phyloP scores from a whole-genome alignment of 2,329 filamentous ascomycete species.

The Dactylellina drechsleri region DNA sequence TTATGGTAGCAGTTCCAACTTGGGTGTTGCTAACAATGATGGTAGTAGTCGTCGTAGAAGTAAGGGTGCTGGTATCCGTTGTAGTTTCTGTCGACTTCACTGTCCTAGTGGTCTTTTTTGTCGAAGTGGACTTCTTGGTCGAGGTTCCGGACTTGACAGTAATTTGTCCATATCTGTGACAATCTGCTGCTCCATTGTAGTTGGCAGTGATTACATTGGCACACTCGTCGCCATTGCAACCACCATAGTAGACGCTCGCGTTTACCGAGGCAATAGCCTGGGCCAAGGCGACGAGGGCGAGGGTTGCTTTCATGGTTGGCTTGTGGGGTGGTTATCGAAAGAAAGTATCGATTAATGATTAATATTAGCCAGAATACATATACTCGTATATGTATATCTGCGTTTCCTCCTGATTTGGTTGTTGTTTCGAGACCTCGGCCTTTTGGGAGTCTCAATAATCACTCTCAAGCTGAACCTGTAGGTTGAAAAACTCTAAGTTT shows the following conservation, averaged over 20 bases:
- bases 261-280: conserved; percentile 30
- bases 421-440: conserved; percentile 25
- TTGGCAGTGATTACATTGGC: conserved; percentile 14
- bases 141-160: conserved; percentile 22
- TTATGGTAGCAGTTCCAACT: neutral
- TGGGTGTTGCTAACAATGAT: neutral
- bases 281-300: conserved; percentile 23
- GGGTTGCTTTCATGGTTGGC: conserved; percentile 33
- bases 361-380: conserved; percentile 36
- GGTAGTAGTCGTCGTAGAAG: neutral
- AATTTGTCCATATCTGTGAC: conserved; percentile 15
- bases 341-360: conserved; percentile 33
- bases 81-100: conserved; percentile 6
- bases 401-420: conserved; percentile 30
- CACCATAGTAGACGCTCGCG: conserved; percentile 4
- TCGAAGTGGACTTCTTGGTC: conserved; percentile 17
- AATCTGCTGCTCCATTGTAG: conserved; percentile 24
- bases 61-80: conserved; percentile 3
- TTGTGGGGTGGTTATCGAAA: conserved; percentile 21
- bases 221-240: conserved; percentile 29
- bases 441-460: conserved; percentile 27
- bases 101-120: conserved; percentile 14
- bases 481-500: conserved; percentile 22
- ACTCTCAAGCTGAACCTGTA: conserved; percentile 38
- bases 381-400: conserved; percentile 22